Evolutionary conservation across 2,329 filamentous ascomycete species (phyloP).

Genomic region (Emmonsiellopsis sp.): DNA sequence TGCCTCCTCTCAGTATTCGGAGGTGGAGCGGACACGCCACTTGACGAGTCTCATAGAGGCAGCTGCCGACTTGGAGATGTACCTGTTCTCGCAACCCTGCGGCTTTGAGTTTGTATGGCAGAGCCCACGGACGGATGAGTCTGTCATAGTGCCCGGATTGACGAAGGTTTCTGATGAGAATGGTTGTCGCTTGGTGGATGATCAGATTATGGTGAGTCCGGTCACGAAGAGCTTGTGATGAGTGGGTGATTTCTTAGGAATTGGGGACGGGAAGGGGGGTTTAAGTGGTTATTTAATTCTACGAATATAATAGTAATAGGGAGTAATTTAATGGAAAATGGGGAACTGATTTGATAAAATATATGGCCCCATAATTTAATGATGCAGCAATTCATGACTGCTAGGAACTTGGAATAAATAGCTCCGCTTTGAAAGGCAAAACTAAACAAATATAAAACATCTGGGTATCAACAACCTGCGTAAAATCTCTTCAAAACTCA

Average conservation of each 20-base stretch:
- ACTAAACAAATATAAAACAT: too few relatives aligned
- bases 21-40: constrained; percentile 13
- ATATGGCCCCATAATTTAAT: neutral
- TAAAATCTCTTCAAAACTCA: too few relatives aligned
- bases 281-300: neutral
- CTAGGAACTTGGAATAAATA: neutral
- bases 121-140: neutral
- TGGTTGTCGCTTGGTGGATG: constrained; percentile 9
- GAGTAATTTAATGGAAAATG: neutral
- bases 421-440: neutral
- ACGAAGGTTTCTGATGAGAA: constrained; percentile 17
- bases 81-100: constrained; percentile 22
- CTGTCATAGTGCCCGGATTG: constrained; percentile 13
- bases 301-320: neutral
- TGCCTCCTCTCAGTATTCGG: constrained; percentile 9
- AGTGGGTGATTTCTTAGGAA: neutral
- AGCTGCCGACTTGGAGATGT: constrained; percentile 17
- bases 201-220: constrained; percentile 13
- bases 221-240: constrained; percentile 4
- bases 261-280: too few relatives aligned
- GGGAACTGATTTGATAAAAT: neutral
- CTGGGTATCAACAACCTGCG: too few relatives aligned
- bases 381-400: neutral
- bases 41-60: constrained; percentile 14
- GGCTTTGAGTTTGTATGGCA: constrained; percentile 14